Evolutionary conservation across 1,139 yeast species (phyloP), one percentile per base, ranked within the genome.

Genomic region (Taphrina wiesneri): DNA sequence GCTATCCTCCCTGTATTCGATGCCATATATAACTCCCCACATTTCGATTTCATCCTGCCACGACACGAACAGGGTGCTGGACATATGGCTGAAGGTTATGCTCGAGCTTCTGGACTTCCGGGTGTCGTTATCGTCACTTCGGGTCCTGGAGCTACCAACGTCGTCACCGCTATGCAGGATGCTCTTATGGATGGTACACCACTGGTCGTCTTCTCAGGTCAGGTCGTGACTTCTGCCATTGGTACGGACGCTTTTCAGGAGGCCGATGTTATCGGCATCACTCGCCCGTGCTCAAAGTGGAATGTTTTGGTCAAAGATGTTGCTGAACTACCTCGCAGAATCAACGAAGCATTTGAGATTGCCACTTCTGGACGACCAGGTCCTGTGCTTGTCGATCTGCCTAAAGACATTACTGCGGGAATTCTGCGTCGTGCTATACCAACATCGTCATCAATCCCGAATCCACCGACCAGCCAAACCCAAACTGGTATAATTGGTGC

Each of bases 51-150:
- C 76, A 90, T 93, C 67, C 81, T 93, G 72, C 99, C 99, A 63
- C 85, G 96, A 75, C 99, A 93, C 76, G 99, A 93, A 78, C 99
- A 93, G 80, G 99, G 99, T 77, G 99, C 99, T 25, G 99, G 99
- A 63, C 99, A 93, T 78, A 93, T 93, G 99, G 99, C 99, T 65
- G 98, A 93, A 80, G 99, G 99, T 69, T 93, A 93, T 73, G 98
- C 99, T 67, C 83, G 96, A 72, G 99, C 96, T 41, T 80, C 84
- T 26, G 99, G 99, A 68, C 93, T 90, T 77, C 95, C 97, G n/a
- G 99, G 99, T 79, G 96, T 93, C 71, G 98, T 93, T 67, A 82
- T 93, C 74, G 99, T 93, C 63, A 93, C 99, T 19, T 90, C 97
- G 0, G 99, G 99, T 65, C 99, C 99, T 17, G 99, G 98, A 74